A percentile compares a stretch with the other conserved stretches of the same genome.
Evolutionary conservation across 805 yeast species (phyloP).

Genomic region (Ogataea salicorniae): DNA sequence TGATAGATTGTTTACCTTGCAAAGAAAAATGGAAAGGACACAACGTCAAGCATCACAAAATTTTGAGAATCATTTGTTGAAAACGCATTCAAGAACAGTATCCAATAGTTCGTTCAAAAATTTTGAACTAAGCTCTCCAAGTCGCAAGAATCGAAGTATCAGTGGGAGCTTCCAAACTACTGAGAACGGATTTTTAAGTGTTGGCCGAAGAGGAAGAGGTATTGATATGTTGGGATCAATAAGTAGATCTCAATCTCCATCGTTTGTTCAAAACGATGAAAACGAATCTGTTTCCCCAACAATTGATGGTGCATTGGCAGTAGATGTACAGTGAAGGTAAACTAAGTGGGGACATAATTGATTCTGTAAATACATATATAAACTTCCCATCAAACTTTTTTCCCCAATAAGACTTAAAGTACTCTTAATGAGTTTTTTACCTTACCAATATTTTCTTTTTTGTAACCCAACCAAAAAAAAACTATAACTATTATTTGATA

Average conservation of each 20-base stretch:
- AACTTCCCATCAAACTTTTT: no score
- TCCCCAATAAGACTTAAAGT: no score
- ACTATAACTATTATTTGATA: no score
- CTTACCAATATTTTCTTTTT: no score
- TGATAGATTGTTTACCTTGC: neutral
- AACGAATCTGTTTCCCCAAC: neutral
- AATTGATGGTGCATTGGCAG: no score
- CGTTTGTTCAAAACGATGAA: neutral
- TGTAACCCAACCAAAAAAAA: no score
- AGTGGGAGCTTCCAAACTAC: neutral
- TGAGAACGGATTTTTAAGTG: slow-evolving; percentile 2
- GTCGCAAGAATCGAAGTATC: neutral
- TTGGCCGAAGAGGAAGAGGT: slow-evolving; percentile 3
- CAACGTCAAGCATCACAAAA: slow-evolving; percentile 3
- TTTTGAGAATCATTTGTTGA: slow-evolving; percentile 1
- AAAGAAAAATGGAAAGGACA: slow-evolving; percentile 1
- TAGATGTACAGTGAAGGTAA: no score
- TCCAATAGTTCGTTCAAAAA: slow-evolving; percentile 3
- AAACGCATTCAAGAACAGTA: neutral
- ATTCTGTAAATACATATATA: no score
- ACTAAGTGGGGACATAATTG: no score
- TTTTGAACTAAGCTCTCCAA: slow-evolving; percentile 3
- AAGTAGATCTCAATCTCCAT: slow-evolving; percentile 3
- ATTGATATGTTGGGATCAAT: slow-evolving; percentile 4
- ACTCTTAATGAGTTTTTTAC: no score